Evolutionary conservation across 225 moss, liverwort and hornwort genomes (phyloP), one percentile per base, ranked within the genome.

Genomic region (Thuidium tamariscinum): DNA sequence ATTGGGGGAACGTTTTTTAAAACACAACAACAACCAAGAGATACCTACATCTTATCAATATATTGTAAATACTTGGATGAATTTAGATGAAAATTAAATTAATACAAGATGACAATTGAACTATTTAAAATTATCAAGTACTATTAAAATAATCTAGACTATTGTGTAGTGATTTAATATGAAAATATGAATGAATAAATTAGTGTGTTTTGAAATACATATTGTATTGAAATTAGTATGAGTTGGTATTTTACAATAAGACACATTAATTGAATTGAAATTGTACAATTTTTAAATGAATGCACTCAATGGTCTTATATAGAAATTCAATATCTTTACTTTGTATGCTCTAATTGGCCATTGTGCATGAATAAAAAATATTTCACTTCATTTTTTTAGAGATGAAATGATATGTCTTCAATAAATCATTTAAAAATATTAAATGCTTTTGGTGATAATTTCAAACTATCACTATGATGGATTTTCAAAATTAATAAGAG

Each of bases 221-320:
- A 13, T 39, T 8, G 39, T 25, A n/a, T 9, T 42, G 1, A 69
- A 69, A 69, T 15, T 26, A 15, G 5, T 5, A 8, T 26, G 15
- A 9, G 3, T 69, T 69, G 4, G 3, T 26, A 4, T 26, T 69
- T 26, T 8, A 26, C 9, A 26, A 1, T 11, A 41, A 1, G 5
- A 3, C 14, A 42, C 26, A 25, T 37, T 13, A 13, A 22, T 41
- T 26, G 69, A 69, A 69, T 16, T 9, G 8, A 69, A 15, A 42
- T 15, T 15, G 25, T 41, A 25, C 13, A 41, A 7, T 8, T 68
- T 1, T 25, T 14, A 41, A 39, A 26, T 25, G 25, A 41, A 41
- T 0, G 1, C 0, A 41, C 1, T 41, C 14, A 15, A 69, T 41
- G 4, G 15, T 25, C 8, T 25, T 14, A 5, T 5, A 14, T 8